Conservation (phyloP, 495 filamentous ascomycete genomes). For the Lepidopterella palustris region DNA sequence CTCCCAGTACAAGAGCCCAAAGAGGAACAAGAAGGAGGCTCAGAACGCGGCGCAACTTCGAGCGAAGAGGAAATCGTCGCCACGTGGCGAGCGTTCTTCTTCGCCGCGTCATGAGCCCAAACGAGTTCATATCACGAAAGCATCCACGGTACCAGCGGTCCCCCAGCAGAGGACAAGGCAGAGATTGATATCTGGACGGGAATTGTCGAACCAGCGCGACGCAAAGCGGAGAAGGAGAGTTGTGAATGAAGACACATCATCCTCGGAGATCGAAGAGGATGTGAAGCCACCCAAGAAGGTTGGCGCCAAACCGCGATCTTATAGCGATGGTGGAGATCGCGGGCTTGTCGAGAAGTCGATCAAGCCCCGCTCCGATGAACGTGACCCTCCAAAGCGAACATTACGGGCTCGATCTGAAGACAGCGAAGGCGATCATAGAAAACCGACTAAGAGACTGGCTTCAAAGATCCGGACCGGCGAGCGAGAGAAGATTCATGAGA, state of each 20-base stretch:
- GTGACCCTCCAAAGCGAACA: slow-evolving; percentile 1
- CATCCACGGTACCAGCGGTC: not conserved
- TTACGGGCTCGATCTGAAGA: slow-evolving; percentile 12
- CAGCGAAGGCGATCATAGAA: slow-evolving; percentile 11
- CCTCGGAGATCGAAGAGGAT: slow-evolving; percentile 20
- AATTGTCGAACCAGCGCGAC: slow-evolving; percentile 22
- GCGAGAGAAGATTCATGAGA: slow-evolving; percentile 1
- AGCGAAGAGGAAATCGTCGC: slow-evolving; percentile 23
- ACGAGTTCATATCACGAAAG: slow-evolving; percentile 9
- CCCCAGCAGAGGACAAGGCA: slow-evolving; percentile 21
- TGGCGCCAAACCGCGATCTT: slow-evolving; percentile 16
- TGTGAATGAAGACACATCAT: slow-evolving; percentile 15
- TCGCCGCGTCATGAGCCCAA: slow-evolving; percentile 21
- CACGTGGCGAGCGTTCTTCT: slow-evolving; percentile 17
- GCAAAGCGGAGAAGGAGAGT: slow-evolving; percentile 17
- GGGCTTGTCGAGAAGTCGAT: slow-evolving; percentile 14
- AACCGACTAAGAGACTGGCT: slow-evolving; percentile 10
- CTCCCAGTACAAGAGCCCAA: slow-evolving; percentile 39
- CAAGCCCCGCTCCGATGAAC: slow-evolving; percentile 17
- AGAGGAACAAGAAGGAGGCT: slow-evolving; percentile 23
- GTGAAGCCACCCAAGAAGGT: slow-evolving; percentile 14
- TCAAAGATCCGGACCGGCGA: not conserved
- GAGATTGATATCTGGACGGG: slow-evolving; percentile 19
- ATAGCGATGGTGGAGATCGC: slow-evolving; percentile 22
- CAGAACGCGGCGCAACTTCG: slow-evolving; percentile 6